A percentile compares a stretch with the other conserved stretches of the same genome.
phyloP scores from a whole-genome alignment of 148 eudicot species.

The Tetragonia tetragonoides region DNA sequence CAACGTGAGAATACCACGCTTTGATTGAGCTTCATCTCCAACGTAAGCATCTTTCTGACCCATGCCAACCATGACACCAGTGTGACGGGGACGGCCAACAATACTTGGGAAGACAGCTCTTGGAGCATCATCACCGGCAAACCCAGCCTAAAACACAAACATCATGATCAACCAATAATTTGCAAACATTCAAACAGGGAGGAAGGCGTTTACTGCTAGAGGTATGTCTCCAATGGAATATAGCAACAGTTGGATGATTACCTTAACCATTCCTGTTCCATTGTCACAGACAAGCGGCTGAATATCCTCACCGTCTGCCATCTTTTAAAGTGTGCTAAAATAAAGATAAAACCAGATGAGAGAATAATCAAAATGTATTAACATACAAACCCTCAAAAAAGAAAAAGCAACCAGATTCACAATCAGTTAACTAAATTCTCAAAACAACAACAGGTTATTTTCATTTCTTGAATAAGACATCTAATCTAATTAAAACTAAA shows the following conservation, averaged over 20 bases:
- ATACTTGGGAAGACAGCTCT: slow-evolving; percentile 89
- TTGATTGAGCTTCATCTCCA: slow-evolving; percentile 91
- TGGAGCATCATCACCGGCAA: slow-evolving; percentile 94
- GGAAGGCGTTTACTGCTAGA: too few species aligned
- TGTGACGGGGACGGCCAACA: slow-evolving; percentile 88
- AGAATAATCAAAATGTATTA: not conserved
- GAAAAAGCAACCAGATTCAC: not conserved
- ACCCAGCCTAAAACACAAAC: slow-evolving; percentile 63
- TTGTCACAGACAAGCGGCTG: slow-evolving; percentile 87
- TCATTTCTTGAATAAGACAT: not conserved
- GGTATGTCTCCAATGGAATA: not conserved
- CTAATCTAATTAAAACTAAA: not conserved
- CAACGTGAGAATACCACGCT: slow-evolving; percentile 76
- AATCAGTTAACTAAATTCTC: not conserved
- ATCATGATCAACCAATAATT: not conserved
- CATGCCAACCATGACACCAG: slow-evolving; percentile 96
- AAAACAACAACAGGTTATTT: not conserved
- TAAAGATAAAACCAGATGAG: slow-evolving; percentile 1
- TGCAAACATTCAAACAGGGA: not conserved
- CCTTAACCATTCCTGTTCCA: slow-evolving; percentile 90
- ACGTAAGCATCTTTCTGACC: slow-evolving; percentile 90
- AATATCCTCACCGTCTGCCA: slow-evolving; percentile 81
- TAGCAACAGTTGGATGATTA: slow-evolving; percentile 21
- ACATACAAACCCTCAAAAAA: not conserved
- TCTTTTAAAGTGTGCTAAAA: slow-evolving; percentile 38